phyloP scores from a whole-genome alignment of 1,284 basidiomycete species.

The Malassezia sympodialis region DNA sequence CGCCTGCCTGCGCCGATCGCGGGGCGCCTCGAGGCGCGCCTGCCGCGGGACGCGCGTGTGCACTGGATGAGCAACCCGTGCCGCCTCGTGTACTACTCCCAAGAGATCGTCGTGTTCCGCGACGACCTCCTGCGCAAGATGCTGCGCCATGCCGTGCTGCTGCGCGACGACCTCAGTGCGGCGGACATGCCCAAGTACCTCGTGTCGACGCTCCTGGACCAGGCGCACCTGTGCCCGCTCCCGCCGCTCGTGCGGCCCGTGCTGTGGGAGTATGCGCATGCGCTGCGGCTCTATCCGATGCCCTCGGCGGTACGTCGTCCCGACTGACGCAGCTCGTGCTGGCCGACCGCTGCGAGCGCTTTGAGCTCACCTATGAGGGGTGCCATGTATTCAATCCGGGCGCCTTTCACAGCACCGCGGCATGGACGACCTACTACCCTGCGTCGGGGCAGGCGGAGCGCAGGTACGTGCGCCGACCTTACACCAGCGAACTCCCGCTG shows the following conservation, averaged over 20 bases:
- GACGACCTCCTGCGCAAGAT: slow-evolving; percentile 90
- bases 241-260: slow-evolving; percentile 68
- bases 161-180: slow-evolving; percentile 30
- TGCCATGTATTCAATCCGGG: slow-evolving; percentile 99
- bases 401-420: slow-evolving; percentile 35
- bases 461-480: slow-evolving; percentile 22
- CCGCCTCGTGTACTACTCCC: slow-evolving; percentile 84
- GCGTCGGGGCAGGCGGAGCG: slow-evolving; percentile 38
- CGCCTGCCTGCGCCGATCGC: slow-evolving; percentile 58
- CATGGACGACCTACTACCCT: slow-evolving; percentile 49
- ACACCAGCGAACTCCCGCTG: not conserved
- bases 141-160: slow-evolving; percentile 61
- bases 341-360: slow-evolving; percentile 91
- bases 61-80: slow-evolving; percentile 80
- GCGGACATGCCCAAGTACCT: slow-evolving; percentile 37
- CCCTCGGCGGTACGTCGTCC: slow-evolving; percentile 66
- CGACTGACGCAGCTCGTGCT: slow-evolving; percentile 62
- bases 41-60: slow-evolving; percentile 19
- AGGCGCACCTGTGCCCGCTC: slow-evolving; percentile 66
- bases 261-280: slow-evolving; percentile 81
- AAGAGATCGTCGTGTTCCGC: slow-evolving; percentile 87
- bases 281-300: slow-evolving; percentile 83
- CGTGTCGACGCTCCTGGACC: slow-evolving; percentile 47
- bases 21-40: slow-evolving; percentile 33
- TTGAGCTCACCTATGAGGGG: slow-evolving; percentile 90